Evolutionary conservation across 345 rosid species (phyloP), one percentile per base, ranked within the genome.

Genomic region (Fremontodendron californicum): DNA sequence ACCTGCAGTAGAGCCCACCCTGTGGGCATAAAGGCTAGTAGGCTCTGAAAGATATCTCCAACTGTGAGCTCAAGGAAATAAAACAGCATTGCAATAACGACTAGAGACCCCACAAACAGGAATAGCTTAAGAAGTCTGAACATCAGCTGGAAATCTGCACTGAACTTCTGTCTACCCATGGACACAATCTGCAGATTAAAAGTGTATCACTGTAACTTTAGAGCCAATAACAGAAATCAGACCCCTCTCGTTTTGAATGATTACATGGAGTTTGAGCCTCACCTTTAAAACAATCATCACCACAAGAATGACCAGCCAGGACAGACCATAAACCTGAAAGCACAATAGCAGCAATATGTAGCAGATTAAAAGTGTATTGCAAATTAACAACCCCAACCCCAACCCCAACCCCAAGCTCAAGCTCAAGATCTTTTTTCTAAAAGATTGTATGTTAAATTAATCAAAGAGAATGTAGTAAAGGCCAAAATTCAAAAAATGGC

Each of bases 121-220:
- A 91, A 81, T 71, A 96, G 69, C 80, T 93, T 96, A 49, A 93
- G 86, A 19, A 96, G 90, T 84, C 99, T 88, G 89, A 96, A 96
- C 94, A 96, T 84, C 33, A 96, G 88, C 84, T 96, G 99, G 80
- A 96, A 96, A 86, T 96, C 99, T 5, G 97, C 99, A 46, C 98
- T 90, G 81, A 96, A 96, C 80, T 88, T 96, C 91, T 90, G 92
- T 82, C 98, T 88, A 10, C 99, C 98, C 96, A 91, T 88, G 25
- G 98, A 93, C 10, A 92, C 94, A 39, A 93, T 91, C 96, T 92
- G 91, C 84, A 81, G 78, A 63, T 42, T 10, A 74, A 83, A 74
- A 54, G 49, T 68, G 45, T 27, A 35, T 23, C 23, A 3, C 51
- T 75, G 9, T 45, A 2, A 2, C 9, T n/a, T 73, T 66, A 62